phyloP scores from a whole-genome alignment of 2,329 filamentous ascomycete species.

The Cercospora nicotianae region DNA sequence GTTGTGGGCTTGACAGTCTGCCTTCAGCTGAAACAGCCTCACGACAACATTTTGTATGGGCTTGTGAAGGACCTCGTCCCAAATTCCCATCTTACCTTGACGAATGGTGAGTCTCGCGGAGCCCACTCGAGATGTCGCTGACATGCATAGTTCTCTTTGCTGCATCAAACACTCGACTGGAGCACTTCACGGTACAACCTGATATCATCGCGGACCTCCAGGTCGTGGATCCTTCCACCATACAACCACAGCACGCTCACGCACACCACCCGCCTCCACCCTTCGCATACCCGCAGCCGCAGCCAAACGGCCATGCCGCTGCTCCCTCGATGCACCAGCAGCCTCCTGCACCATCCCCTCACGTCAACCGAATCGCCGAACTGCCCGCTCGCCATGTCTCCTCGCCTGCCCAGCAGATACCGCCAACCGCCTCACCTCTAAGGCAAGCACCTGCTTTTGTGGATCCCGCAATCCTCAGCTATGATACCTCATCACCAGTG shows the following conservation, averaged over 20 bases:
- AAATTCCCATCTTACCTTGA: slow-evolving; percentile 67
- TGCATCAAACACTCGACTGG: slow-evolving; percentile 54
- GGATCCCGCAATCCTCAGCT: slow-evolving; percentile 81
- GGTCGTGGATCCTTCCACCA: slow-evolving; percentile 38
- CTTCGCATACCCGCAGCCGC: slow-evolving; percentile 8
- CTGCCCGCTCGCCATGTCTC: slow-evolving; percentile 25
- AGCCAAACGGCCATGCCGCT: slow-evolving; percentile 10
- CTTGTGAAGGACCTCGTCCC: slow-evolving; percentile 66
- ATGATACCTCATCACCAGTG: slow-evolving; percentile 45
- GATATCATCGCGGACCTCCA: slow-evolving; percentile 60
- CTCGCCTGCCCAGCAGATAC: slow-evolving; percentile 27
- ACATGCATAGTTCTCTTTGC: slow-evolving; percentile 53
- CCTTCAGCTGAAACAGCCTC: slow-evolving; percentile 67
- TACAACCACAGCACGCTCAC: slow-evolving; percentile 12
- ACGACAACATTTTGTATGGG: slow-evolving; percentile 64
- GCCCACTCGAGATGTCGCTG: slow-evolving; percentile 24
- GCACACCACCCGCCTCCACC: slow-evolving; percentile 8
- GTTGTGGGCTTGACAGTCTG: slow-evolving; percentile 66
- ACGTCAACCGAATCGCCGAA: slow-evolving; percentile 24
- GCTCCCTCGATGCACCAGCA: slow-evolving; percentile 12
- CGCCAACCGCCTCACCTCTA: slow-evolving; percentile 35
- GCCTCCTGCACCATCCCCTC: slow-evolving; percentile 18
- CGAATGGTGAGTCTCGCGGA: slow-evolving; percentile 60
- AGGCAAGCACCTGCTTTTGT: slow-evolving; percentile 56
- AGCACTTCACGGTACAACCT: slow-evolving; percentile 58